Evolutionary conservation across 176 grass and related monocot species (phyloP).

Genomic region (Alloteropsis semialata): DNA sequence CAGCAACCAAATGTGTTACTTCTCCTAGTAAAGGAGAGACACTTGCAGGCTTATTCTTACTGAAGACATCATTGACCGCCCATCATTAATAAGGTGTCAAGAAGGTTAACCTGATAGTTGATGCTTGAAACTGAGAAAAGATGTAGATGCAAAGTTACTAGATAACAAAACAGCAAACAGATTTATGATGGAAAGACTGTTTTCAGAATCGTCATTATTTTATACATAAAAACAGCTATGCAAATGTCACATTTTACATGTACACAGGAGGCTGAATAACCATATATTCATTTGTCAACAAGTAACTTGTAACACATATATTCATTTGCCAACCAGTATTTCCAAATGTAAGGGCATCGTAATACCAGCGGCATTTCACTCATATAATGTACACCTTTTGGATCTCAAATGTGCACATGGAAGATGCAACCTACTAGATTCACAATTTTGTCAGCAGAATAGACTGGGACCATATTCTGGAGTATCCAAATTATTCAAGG

Average conservation of each 20-base stretch:
- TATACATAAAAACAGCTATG: neutral
- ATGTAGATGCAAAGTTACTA: neutral
- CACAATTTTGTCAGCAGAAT: neutral
- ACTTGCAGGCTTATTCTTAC: neutral
- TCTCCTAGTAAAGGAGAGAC: conserved; percentile 7
- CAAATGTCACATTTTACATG: neutral
- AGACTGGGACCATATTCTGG: neutral
- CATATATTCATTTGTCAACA: neutral
- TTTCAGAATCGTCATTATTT: neutral
- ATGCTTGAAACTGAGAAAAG: neutral
- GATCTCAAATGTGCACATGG: neutral
- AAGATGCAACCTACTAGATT: neutral
- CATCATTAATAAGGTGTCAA: neutral
- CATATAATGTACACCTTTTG: neutral
- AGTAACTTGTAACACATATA: neutral
- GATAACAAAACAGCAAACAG: neutral
- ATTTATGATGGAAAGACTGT: neutral
- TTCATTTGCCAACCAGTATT: neutral
- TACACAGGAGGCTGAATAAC: neutral
- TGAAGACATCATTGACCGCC: neutral
- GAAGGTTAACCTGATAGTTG: conserved; percentile 11
- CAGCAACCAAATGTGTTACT: neutral
- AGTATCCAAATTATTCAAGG: neutral
- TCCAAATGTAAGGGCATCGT: neutral
- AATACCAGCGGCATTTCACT: neutral